phyloP scores from a whole-genome alignment of 306 rosid species.

The Datisca glomerata region DNA sequence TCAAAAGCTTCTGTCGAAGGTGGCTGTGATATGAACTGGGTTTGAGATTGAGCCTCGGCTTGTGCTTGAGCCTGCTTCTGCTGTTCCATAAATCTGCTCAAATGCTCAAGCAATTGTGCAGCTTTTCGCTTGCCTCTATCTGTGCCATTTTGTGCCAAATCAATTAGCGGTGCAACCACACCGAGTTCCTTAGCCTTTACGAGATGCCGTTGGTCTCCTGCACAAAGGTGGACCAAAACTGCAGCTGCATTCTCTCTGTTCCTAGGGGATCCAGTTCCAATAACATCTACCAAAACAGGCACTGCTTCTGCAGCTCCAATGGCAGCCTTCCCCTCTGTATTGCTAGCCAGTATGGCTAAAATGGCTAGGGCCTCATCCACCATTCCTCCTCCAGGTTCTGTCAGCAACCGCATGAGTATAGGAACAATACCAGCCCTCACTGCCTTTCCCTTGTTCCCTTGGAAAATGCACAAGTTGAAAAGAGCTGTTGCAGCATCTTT shows the following conservation, averaged over 20 bases:
- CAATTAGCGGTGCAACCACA: slow-evolving; percentile 46
- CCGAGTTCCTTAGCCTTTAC: slow-evolving; percentile 71
- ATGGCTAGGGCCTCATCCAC: slow-evolving; percentile 98
- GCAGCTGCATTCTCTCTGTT: slow-evolving; percentile 96
- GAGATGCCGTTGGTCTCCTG: slow-evolving; percentile 70
- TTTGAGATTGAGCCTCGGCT: not conserved
- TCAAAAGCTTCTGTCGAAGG: not conserved
- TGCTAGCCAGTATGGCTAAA: slow-evolving; percentile 84
- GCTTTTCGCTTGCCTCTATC: slow-evolving; percentile 98
- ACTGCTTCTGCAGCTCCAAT: slow-evolving; percentile 84
- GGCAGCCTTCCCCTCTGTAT: slow-evolving; percentile 73
- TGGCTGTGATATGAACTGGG: not conserved
- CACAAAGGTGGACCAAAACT: slow-evolving; percentile 76
- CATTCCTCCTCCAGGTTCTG: slow-evolving; percentile 86
- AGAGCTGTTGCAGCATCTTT: slow-evolving; percentile 98
- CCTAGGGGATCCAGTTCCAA: slow-evolving; percentile 83
- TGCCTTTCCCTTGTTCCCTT: slow-evolving; percentile 95
- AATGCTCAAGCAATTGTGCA: slow-evolving; percentile 66
- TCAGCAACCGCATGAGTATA: slow-evolving; percentile 71
- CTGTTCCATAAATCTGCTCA: slow-evolving; percentile 61
- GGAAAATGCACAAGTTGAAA: slow-evolving; percentile 91
- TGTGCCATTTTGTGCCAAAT: slow-evolving; percentile 80
- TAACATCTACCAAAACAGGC: slow-evolving; percentile 73
- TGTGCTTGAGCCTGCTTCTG: slow-evolving; percentile 15
- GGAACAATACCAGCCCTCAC: slow-evolving; percentile 92